Conservation (phyloP, 176 grass and related monocot species). For the Dendrocalamus sinicus region DNA sequence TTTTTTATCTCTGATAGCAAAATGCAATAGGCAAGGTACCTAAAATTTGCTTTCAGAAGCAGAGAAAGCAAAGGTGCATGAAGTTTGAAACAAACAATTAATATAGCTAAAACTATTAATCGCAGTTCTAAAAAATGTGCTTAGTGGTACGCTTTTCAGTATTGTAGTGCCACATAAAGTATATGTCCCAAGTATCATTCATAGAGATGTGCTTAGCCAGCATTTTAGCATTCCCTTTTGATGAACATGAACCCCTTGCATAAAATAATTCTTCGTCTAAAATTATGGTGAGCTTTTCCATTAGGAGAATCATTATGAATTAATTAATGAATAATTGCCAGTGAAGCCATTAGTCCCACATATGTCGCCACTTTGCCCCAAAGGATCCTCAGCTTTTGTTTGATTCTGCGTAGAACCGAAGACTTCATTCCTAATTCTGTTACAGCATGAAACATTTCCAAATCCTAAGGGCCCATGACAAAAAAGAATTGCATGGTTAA, state of each 20-base stretch:
- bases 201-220: not conserved
- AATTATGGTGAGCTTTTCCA: not conserved
- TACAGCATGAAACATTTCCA: conserved; percentile 34
- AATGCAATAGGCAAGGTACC: too few relatives aligned
- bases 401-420: conserved; percentile 23
- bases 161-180: not conserved
- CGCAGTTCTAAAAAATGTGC: too few relatives aligned
- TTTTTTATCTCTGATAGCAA: too few relatives aligned
- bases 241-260: too few relatives aligned
- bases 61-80: too few relatives aligned
- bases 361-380: not conserved
- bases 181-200: not conserved
- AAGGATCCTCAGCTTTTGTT: conserved; percentile 8
- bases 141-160: not conserved
- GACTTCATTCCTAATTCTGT: not conserved
- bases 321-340: conserved; percentile 22
- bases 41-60: too few relatives aligned
- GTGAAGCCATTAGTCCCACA: not conserved
- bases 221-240: too few relatives aligned
- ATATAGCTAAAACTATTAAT: too few relatives aligned
- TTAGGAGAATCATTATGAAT: conserved; percentile 1
- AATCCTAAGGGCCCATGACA: conserved; percentile 39
- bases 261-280: too few relatives aligned
- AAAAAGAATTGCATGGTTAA: conserved; percentile 24
- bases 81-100: too few relatives aligned